Evolutionary conservation across 2,329 filamentous ascomycete species (phyloP).

Genomic region (Verruconis gallopava): DNA sequence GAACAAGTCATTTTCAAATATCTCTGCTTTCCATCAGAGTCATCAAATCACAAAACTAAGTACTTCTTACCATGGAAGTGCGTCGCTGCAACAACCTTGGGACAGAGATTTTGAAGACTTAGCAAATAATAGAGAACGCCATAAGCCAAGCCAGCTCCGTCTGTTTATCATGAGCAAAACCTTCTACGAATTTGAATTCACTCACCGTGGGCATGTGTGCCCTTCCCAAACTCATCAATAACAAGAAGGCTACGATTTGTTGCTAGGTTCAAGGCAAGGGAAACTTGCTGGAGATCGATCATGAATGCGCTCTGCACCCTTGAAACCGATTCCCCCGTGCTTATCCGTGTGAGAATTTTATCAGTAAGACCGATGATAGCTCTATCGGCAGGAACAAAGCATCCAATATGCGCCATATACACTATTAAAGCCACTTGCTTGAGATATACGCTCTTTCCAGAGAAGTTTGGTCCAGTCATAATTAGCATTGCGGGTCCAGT

Average conservation of each 20-base stretch:
- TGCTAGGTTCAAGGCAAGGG: slow-evolving; percentile 59
- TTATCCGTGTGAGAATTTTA: slow-evolving; percentile 78
- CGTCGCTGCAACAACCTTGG: slow-evolving; percentile 49
- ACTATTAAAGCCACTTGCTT: slow-evolving; percentile 87
- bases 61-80: slow-evolving; percentile 44
- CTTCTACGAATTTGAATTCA: background rate
- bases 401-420: slow-evolving; percentile 84
- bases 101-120: slow-evolving; percentile 32
- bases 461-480: slow-evolving; percentile 89
- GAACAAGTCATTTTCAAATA: slow-evolving; percentile 54
- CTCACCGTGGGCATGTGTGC: slow-evolving; percentile 44
- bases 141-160: slow-evolving; percentile 52
- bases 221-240: slow-evolving; percentile 84
- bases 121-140: slow-evolving; percentile 47
- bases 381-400: slow-evolving; percentile 69
- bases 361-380: slow-evolving; percentile 80
- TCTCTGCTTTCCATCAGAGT: slow-evolving; percentile 38
- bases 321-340: slow-evolving; percentile 57
- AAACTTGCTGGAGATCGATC: slow-evolving; percentile 80
- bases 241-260: slow-evolving; percentile 68
- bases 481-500: slow-evolving; percentile 55
- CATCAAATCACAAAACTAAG: slow-evolving; percentile 11
- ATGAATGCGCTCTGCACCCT: slow-evolving; percentile 54
- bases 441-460: slow-evolving; percentile 89
- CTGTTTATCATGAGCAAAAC: slow-evolving; percentile 19